Evolutionary conservation across 108 stramenopile genomes (phyloP), one percentile per base, ranked within the genome.

Genomic region (Fistulifera pelliculosa): DNA sequence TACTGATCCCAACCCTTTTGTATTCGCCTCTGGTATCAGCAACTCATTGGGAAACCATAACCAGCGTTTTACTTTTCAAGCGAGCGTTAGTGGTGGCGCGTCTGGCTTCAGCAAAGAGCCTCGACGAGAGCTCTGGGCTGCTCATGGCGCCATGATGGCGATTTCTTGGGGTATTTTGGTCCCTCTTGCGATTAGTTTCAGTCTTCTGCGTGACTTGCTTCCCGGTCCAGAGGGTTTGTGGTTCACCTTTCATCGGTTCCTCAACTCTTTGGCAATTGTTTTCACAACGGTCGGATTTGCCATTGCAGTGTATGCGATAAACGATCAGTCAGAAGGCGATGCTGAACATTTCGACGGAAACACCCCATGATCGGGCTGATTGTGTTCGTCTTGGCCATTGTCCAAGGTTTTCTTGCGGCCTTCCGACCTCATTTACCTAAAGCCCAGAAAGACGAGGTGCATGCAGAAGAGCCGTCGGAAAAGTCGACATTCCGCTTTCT

Each of bases 121-220:
- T 13, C 52, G 62, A n/a, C 23, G 56, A 12, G 23, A 21, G 6
- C 40, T 69, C 26, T 86, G 84, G 84, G 54, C 70, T 22, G 76
- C 75, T 11, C 85, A 87, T 60, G 85, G 85, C 6, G 56, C 63
- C 45, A 54, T 74, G 28, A 73, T 74, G 15, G 74, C 76, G 28
- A 48, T 82, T 60, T 76, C 85, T 23, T 82, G 79, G 79, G 81
- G 77, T 56, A 48, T 80, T 18, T 54, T 78, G 22, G 56, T 64
- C 19, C 85, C 85, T 15, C 26, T 78, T 43, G 85, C 81, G 11
- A 72, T 87, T 52, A 64, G 65, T 39, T 55, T 66, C 23, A 64
- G 73, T 13, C 19, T 87, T 11, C 55, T 82, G 18, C 73, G 85
- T 2, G 35, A 53, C 8, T 58, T 61, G 53, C 31, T 69, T 6